Base-by-base conservation (phyloP, 73 alveolate genomes). In the Paramecium pentaurelia region DNA sequence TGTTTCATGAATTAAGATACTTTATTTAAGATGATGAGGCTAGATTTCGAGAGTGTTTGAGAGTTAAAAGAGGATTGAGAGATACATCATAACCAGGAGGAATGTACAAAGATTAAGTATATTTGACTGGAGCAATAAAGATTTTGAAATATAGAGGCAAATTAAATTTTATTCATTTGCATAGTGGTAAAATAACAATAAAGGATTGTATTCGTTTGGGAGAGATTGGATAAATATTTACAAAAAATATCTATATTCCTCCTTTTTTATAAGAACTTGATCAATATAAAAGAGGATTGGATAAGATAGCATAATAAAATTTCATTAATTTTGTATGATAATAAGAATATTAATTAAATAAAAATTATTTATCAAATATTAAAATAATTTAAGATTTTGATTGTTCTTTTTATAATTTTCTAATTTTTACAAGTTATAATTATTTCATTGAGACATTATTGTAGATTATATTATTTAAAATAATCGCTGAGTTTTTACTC, bases 81-180 rank as follows among this genome's bases (percentile, higher is more conserved):
- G 98, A 96, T 92, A 95, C 99, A 2, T 51, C 95, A 59, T 60
- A 95, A 77, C 96, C 96, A 36, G 97, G 98, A 5, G 99, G 99
- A 10, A 73, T 95, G 64, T 95, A 96, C 45, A 96, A 96, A 90
- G 99, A 96, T 92, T 85, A 96, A 58, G 97, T 95, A 6, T 96
- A 96, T 71, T 86, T 96, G 27, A 95, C 93, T 38, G 99, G 99
- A 18, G 98, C 98, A 3, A 92, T 95, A 3, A 95, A 96, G 90
- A 84, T 96, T 32, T 90, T 96, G 2, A 93, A 90, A 49, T 59
- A 92, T 38, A 88, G 97, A 59, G 83, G 86, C 6, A 77, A 93
- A 77, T 86, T 95, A 28, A 95, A 96, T 70, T 95, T 94, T 60
- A 93, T 93, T 18, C 89, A 71, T 38, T 71, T 96, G 6, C 95